A percentile compares a stretch with the other conserved stretches of the same genome.
Evolutionary conservation across 306 rosid species (phyloP).

Genomic region (Coriaria nepalensis): DNA sequence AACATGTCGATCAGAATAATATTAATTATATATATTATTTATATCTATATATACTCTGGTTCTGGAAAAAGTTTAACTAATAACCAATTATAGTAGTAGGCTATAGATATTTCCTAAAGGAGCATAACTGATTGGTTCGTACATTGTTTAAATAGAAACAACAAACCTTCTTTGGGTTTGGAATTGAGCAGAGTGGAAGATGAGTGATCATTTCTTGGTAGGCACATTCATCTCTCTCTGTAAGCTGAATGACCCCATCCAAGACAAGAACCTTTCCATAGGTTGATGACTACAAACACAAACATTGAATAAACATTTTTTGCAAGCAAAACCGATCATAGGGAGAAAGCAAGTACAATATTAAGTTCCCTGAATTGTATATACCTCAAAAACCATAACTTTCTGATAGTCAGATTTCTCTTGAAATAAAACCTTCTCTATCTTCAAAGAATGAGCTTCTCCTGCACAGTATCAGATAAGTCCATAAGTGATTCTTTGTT

Average conservation of each 20-base stretch:
- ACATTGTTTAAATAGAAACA: background rate
- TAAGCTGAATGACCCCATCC: constrained; percentile 94
- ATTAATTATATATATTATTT: no score
- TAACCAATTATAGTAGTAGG: no score
- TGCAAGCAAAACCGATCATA: background rate
- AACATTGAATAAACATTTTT: constrained; percentile 1
- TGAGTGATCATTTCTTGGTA: constrained; percentile 95
- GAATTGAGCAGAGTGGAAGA: constrained; percentile 82
- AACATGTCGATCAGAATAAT: no score
- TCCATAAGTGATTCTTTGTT: no score
- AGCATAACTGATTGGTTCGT: no score
- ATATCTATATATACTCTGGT: no score
- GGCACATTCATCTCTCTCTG: constrained; percentile 91
- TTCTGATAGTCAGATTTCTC: constrained; percentile 81
- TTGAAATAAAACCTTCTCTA: constrained; percentile 64
- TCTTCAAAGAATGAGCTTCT: constrained; percentile 90
- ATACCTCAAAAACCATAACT: constrained; percentile 85
- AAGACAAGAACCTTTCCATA: constrained; percentile 84
- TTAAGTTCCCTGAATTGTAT: background rate
- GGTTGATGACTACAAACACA: constrained; percentile 56
- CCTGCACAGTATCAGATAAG: constrained; percentile 37
- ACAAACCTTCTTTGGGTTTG: constrained; percentile 68
- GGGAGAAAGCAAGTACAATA: constrained; percentile 1
- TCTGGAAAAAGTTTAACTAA: no score
- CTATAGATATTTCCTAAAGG: no score